Base-by-base conservation (phyloP, 148 eudicot genomes). In the Chenopodium berlandieri region DNA sequence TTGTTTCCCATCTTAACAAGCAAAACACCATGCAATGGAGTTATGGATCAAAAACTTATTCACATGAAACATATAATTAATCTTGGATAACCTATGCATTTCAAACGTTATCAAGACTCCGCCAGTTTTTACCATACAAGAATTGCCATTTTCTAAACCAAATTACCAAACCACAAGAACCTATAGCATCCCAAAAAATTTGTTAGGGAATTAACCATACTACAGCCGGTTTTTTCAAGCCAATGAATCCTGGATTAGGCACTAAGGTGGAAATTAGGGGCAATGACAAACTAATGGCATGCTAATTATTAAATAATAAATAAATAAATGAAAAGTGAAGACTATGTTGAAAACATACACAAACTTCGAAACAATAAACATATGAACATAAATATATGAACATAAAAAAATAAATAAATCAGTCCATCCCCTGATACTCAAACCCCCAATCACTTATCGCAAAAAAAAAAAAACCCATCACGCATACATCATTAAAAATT, bases 401-500 rank as follows among this genome's bases (percentile, higher is more conserved):
- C 2, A 12, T 16, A 32, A 8, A 9, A 8, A 20, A 17, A 44
- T 16, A 47, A 22, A 70, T 27, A 47, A 47, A 16, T 47, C 27
- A 25, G 47, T 20, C 73, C 37, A 79, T 52, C 31, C 34, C 30
- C 67, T n/a, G n/a, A 34, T 4, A 34, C 8, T n/a, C 19, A 22
- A 46, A 52, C 16, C 44, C 20, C 10, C 9, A 71, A 56, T 58
- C 70, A 72, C 44, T 16, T 10, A 60, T 60, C 23, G 19, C 30
- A 44, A 6, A 37, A 63, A 80, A 80, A 75, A 75, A 27, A 23
- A 23, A n/a, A n/a, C n/a, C 6, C 20, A 75, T 67, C 48, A 50
- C 31, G 3, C 4, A 25, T 9, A 40, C 65, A 54, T 16, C 1
- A 50, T 22, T 47, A 22, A 71, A 27, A 71, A 58, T 70, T 60